These are phyloP conservation scores for Lanmaoa pseudosensibilis DNA, from an alignment of 768 basidiomycete genomes.

Conservation along the genomic window DNA sequence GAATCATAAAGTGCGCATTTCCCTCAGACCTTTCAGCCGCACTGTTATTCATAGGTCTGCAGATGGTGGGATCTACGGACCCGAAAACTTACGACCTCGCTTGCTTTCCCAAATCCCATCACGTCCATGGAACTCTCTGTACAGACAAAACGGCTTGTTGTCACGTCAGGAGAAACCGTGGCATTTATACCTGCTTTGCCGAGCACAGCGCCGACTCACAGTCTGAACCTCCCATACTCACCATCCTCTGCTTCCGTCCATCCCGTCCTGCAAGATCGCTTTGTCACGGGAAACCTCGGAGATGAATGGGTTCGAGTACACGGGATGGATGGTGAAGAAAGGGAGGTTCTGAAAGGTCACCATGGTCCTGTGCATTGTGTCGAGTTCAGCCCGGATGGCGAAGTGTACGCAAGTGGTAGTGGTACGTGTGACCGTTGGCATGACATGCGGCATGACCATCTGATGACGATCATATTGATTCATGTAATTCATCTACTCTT, in stretches of 20 bases:
- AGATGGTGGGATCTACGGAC: slow-evolving; percentile 98
- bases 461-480: slow-evolving; percentile 10
- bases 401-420: slow-evolving; percentile 95
- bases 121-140: slow-evolving; percentile 92
- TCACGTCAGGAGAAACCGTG: slow-evolving; percentile 90
- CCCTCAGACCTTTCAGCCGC: neutral
- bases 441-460: slow-evolving; percentile 2
- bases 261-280: slow-evolving; percentile 82
- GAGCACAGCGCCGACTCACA: slow-evolving; percentile 64
- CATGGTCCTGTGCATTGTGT: slow-evolving; percentile 97
- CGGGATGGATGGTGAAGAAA: slow-evolving; percentile 85
- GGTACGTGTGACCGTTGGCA: slow-evolving; percentile 53
- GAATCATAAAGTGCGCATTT: slow-evolving; percentile 69
- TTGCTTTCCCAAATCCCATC: slow-evolving; percentile 77
- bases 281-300: slow-evolving; percentile 84
- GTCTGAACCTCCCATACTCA: slow-evolving; percentile 75
- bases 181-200: slow-evolving; percentile 83
- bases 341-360: slow-evolving; percentile 91
- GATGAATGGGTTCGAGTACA: slow-evolving; percentile 99
- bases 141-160: slow-evolving; percentile 78
- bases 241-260: slow-evolving; percentile 96
- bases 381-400: slow-evolving; percentile 93
- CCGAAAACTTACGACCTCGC: slow-evolving; percentile 63
- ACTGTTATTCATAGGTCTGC: slow-evolving; percentile 17
- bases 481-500: slow-evolving; percentile 8